Base-by-base conservation (phyloP, 176 grass and related monocot genomes). In the Carex kokanica region DNA sequence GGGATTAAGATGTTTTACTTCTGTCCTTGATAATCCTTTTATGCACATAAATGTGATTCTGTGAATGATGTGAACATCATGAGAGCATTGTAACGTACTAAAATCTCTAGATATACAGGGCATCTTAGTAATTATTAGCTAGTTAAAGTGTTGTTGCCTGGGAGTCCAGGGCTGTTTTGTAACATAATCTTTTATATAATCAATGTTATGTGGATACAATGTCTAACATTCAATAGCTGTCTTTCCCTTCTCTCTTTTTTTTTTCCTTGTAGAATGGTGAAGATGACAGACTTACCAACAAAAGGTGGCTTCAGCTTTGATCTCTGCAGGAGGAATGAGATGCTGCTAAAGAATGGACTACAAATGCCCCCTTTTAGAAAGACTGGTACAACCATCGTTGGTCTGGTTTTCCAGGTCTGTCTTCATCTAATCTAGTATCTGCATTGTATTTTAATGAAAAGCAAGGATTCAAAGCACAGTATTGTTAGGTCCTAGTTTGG, bases 301-400 rank as follows among this genome's bases (percentile, higher is more conserved):
- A 99, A 95, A 89, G 93, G 96, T 79, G 93, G 96, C 5, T 99
- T 99, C 88, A 93, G 78, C 85, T 95, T 90, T 82, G 93, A 89
- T 74, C 75, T 90, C 18, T 95, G 91, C 86, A 65, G 85, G 38
- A 88, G 96, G 65, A 99, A 95, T 84, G 56, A 60, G 55, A 93
- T 95, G 88, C 86, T 93, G 6, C 63, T 80, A 68, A 89, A 93
- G 78, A 93, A 83, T 25, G 96, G 93, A 8, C 27, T 92, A 27
- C 87, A 88, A 58, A 34, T 90, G 45, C 96, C 93, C 20, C 77
- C 65, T 2, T 95, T 95, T 78, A 66, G 83, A 61, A 99, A 99
- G 83, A 99, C 96, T 2, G 96, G 96, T 5, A 99, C 96, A 4
- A 99, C 96, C 62, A 99, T 99, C 55, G 96, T 95, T 59, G 96